Base-by-base conservation (phyloP, 179 eudicot genomes). In the Actinidia chinensis region DNA sequence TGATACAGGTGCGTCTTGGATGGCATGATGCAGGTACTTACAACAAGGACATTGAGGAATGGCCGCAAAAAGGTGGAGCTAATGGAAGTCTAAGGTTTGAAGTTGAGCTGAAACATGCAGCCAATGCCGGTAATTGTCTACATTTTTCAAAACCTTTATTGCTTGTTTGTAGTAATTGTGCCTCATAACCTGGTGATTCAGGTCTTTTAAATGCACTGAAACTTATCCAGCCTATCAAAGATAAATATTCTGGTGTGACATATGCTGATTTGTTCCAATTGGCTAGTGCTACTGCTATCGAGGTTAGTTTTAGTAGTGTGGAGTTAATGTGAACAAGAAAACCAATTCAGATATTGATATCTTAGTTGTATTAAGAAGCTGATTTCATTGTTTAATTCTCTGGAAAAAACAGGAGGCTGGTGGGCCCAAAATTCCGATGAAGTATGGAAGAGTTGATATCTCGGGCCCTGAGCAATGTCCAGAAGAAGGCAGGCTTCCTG, bases 401-500 rank as follows among this genome's bases (percentile, higher is more conserved):
- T 74, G 55, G 15, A 74, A 63, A 68, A 83, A 79, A 40, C 83
- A 95, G 98, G 98, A 95, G 83, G 98, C 98, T 82, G 98, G 98
- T 36, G 98, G 98, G 54, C 98, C 98, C 28, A 93, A 86, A 83
- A 84, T 95, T 66, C 97, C 97, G 18, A 95, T 91, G 97, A 93
- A 87, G 81, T 95, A 91, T 86, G 98, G 98, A 76, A 93, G 98
- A 86, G 98, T 95, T 66, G 98, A 95, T 77, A 92, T 84, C 11
- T 71, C 91, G 47, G 88, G 65, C 74, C 93, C 97, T 46, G 94
- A 88, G 11, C 91, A 95, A 79, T 95, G 98, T 73, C 98, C 98
- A 67, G 97, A 95, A 90, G 98, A 95, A 89, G 98, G 98, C 76
- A 90, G 98, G 80, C 98, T 95, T 76, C 98, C 98, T 23, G 98